Evolutionary conservation across 2,329 filamentous ascomycete genomes (phyloP), one percentile per base, ranked within the genome.

Genomic region (Hypoxylon sp.): DNA sequence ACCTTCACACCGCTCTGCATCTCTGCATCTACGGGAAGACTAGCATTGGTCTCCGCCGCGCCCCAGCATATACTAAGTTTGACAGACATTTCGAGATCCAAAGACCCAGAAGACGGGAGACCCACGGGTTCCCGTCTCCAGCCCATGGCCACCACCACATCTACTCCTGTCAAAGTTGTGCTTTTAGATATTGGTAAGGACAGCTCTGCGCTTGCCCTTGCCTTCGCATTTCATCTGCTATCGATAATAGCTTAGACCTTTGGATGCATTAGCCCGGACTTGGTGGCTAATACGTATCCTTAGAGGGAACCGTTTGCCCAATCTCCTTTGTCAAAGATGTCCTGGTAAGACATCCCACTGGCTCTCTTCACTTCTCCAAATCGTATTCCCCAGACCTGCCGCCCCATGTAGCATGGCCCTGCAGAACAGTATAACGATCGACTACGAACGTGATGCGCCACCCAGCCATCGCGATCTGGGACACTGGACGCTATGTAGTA

Each of bases 281-380:
- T 77, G 74, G 76, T 79, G 75, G 78, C 79, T 82, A 79, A 82
- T 78, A 71, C 71, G 58, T 74, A 72, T 70, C 66, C 63, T 60
- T 71, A 94, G 91, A 94, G 84, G 91, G 92, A 68, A 94, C 92
- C 51, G 89, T 94, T 68, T 93, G 91, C 78, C 90, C 91, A 72
- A 93, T 94, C 77, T 92, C 90, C 72, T 94, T 94, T 79, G 92
- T 94, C 79, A 92, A 92, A 80, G 90, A 93, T 77, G 87, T 92
- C 70, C 82, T 94, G 81, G 92, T 94, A 87, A 86, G 91, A 81
- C 64, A 68, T 64, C 65, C 69, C 64, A 66, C 22, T 53, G 45
- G 44, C 6, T 26, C 57, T 50, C n/a, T 36, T 55, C 53, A 46
- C 36, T 50, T 58, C 50, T 59, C 62, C 60, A 58, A 66, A 11